These are phyloP conservation scores for Yarrowia sp. DNA, from an alignment of 805 yeast species.

Conservation along the genomic window DNA sequence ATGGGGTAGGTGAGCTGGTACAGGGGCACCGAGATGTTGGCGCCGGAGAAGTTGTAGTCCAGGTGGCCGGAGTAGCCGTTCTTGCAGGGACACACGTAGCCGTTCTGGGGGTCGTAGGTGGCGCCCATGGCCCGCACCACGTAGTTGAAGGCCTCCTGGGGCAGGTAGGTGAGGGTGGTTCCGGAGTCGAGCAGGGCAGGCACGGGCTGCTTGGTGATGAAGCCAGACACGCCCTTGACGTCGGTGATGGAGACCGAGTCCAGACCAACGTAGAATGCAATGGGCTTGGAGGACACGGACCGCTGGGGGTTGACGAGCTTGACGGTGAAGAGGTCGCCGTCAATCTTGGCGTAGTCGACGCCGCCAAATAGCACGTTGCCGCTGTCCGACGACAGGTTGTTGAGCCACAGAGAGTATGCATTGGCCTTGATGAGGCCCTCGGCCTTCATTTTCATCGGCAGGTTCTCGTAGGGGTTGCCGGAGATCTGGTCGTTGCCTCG, in stretches of 20 bases:
- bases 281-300: conserved; percentile 39
- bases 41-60: conserved; percentile 43
- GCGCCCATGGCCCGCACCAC: conserved; percentile 33
- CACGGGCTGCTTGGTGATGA: conserved; percentile 32
- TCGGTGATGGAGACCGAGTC: conserved; percentile 41
- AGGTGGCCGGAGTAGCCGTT: conserved; percentile 35
- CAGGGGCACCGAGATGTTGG: conserved; percentile 44
- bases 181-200: conserved; percentile 65
- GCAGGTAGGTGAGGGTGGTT: conserved; percentile 60
- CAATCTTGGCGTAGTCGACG: conserved; percentile 54
- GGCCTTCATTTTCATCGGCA: conserved; percentile 65
- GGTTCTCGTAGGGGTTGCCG: conserved; percentile 58
- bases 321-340: conserved; percentile 51
- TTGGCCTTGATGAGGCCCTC: conserved; percentile 54
- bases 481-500: conserved; percentile 41
- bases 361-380: conserved; percentile 58
- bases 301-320: conserved; percentile 46
- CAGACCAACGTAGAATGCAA: conserved; percentile 43
- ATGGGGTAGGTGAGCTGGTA: conserved; percentile 46
- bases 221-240: conserved; percentile 29
- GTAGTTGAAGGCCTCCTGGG: conserved; percentile 45
- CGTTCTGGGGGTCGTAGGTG: conserved; percentile 33
- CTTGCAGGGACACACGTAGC: conserved; percentile 40
- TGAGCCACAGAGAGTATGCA: conserved; percentile 59
- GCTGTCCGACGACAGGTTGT: conserved; percentile 46